Evolutionary conservation across 2,329 filamentous ascomycete genomes (phyloP).

Genomic region (Fusarium dlaminii): DNA sequence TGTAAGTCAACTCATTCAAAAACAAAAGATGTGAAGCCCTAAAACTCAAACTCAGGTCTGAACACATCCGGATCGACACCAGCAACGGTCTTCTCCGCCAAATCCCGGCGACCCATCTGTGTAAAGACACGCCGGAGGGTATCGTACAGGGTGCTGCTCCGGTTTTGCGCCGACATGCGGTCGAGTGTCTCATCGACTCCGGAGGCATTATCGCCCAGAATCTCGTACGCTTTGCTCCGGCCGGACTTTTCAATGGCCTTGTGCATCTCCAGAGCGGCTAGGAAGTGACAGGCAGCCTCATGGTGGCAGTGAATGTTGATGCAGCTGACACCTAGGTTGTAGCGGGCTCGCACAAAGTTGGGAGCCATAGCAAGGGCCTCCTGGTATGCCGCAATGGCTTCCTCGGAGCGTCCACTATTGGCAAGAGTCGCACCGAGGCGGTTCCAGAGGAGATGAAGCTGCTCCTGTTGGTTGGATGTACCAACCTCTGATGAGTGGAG

Average conservation of each 20-base stretch:
- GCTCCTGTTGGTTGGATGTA: constrained; percentile 81
- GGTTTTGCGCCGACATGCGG: constrained; percentile 91
- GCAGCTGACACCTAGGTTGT: constrained; percentile 95
- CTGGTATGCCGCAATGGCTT: constrained; percentile 96
- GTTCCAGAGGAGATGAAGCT: constrained; percentile 97
- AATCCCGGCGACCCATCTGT: constrained; percentile 89
- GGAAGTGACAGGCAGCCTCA: constrained; percentile 90
- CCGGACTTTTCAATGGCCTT: constrained; percentile 89
- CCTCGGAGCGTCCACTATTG: constrained; percentile 91
- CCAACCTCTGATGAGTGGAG: constrained; percentile 87
- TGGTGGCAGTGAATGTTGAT: constrained; percentile 97
- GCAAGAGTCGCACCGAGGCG: constrained; percentile 93
- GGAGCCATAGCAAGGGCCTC: constrained; percentile 88
- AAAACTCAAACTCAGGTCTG: constrained; percentile 90
- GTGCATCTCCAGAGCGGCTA: constrained; percentile 95
- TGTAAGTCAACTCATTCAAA: constrained; percentile 2
- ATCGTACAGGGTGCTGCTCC: constrained; percentile 96
- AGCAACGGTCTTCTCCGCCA: constrained; percentile 86
- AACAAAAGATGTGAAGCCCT: constrained; percentile 21
- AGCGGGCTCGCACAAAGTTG: constrained; percentile 96
- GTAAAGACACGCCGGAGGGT: constrained; percentile 94
- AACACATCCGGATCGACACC: constrained; percentile 93
- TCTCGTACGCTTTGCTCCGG: constrained; percentile 82
- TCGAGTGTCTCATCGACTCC: constrained; percentile 77
- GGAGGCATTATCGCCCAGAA: constrained; percentile 68